Conservation (phyloP, 495 filamentous ascomycete species). For the Chaetomidium leptoderma region DNA sequence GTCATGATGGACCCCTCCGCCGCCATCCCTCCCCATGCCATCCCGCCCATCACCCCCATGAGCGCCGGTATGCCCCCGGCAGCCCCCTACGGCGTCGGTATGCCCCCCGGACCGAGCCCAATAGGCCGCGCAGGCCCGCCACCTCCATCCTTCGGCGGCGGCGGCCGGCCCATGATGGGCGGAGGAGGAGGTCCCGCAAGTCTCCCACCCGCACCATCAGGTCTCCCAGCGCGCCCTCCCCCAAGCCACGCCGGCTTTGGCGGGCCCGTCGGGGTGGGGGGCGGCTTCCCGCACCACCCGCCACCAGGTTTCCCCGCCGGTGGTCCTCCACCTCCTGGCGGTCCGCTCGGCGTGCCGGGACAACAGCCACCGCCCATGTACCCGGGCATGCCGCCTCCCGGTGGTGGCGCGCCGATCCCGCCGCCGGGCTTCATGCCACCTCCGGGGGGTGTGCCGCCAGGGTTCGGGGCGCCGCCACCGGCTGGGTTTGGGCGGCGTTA, state of each 20-base stretch:
- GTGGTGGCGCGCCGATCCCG: slow-evolving; percentile 15
- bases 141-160: slow-evolving; percentile 27
- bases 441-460: slow-evolving; percentile 16
- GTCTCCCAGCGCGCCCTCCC: slow-evolving; percentile 73
- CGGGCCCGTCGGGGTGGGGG: slow-evolving; percentile 65
- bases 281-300: slow-evolving; percentile 46
- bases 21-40: slow-evolving; percentile 9
- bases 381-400: slow-evolving; percentile 23
- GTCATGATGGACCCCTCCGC: slow-evolving; percentile 13
- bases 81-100: slow-evolving; percentile 28
- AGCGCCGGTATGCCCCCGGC: slow-evolving; percentile 28
- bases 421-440: slow-evolving; percentile 34
- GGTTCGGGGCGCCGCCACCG: slow-evolving; percentile 12
- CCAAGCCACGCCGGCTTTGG: slow-evolving; percentile 74
- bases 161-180: slow-evolving; percentile 14
- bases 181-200: slow-evolving; percentile 27
- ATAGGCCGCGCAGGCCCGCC: slow-evolving; percentile 31
- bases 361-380: slow-evolving; percentile 20
- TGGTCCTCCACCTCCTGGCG: slow-evolving; percentile 20
- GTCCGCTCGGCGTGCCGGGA: not conserved
- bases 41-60: slow-evolving; percentile 36
- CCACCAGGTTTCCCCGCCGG: slow-evolving; percentile 20
- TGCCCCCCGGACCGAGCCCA: slow-evolving; percentile 41
- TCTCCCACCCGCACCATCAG: slow-evolving; percentile 63
- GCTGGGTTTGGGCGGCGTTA: slow-evolving; percentile 21